These are phyloP conservation scores for Leishmania lainsoni DNA, from an alignment of 208 protist species.

Conservation along the genomic window DNA sequence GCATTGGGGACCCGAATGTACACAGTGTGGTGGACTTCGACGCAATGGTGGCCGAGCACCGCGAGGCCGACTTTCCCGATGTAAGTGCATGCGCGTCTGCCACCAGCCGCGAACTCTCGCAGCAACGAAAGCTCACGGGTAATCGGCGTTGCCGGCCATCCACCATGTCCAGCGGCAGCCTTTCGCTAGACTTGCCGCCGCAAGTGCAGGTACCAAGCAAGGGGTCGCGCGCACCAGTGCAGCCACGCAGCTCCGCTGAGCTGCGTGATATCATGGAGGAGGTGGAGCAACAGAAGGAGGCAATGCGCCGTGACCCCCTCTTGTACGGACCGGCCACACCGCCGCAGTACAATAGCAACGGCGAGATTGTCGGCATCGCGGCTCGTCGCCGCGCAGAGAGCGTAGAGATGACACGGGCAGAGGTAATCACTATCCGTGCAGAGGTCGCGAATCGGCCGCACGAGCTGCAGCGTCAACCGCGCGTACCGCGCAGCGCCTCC, in stretches of 20 bases:
- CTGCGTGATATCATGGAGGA: conserved; percentile 47
- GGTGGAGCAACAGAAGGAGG: conserved; percentile 22
- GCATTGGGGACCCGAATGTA: conserved; percentile 56
- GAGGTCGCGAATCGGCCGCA: conserved; percentile 62
- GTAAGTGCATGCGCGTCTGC: conserved; percentile 26
- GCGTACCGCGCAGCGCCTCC: conserved; percentile 57
- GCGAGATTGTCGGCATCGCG: conserved; percentile 76
- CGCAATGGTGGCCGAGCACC: conserved; percentile 59
- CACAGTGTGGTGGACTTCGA: conserved; percentile 59
- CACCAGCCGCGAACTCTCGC: conserved; percentile 6
- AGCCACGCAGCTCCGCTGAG: conserved; percentile 62
- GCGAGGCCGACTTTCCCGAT: conserved; percentile 64
- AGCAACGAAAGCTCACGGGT: conserved; percentile 3
- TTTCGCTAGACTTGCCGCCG: conserved; percentile 69
- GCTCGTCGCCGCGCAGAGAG: conserved; percentile 67
- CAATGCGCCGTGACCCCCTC: conserved; percentile 11
- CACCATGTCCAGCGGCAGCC: conserved; percentile 38
- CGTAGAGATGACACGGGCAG: conserved; percentile 42
- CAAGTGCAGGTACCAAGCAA: conserved; percentile 51
- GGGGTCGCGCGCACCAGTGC: conserved; percentile 19
- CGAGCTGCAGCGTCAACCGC: conserved; percentile 56
- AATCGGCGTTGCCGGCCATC: conserved; percentile 22
- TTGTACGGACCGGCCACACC: conserved; percentile 20
- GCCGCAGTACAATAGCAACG: conserved; percentile 53
- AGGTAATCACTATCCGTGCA: conserved; percentile 70